Percentiles rank a stretch among this genome's conserved stretches.
Evolutionary conservation across 257 asterid species (phyloP).

Genomic region (Nicotiana benthamiana): DNA sequence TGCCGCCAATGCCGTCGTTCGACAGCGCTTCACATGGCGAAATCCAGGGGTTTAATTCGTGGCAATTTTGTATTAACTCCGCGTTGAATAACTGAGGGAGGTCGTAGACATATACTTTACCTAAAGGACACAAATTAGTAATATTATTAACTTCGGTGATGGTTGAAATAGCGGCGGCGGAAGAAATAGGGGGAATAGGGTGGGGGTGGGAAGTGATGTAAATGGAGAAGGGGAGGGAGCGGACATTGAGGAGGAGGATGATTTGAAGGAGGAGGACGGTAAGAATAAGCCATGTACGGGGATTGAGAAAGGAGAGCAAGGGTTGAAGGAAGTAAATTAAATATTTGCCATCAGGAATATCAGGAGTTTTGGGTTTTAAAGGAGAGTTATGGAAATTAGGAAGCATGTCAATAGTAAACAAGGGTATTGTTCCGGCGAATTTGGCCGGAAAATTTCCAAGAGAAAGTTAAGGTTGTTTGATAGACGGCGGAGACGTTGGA

Average conservation of each 20-base stretch:
- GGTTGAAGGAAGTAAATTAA: not conserved
- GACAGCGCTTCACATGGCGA: slow-evolving; percentile 54
- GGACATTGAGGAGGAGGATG: slow-evolving; percentile 20
- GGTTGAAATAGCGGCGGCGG: not conserved
- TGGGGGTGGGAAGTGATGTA: not conserved
- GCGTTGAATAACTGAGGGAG: slow-evolving; percentile 49
- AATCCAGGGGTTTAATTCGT: slow-evolving; percentile 50
- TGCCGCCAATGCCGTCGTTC: slow-evolving; percentile 44
- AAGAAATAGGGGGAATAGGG: not conserved
- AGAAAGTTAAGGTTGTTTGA: not conserved
- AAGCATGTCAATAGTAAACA: slow-evolving; percentile 4
- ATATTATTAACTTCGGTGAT: not conserved
- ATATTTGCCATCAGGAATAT: slow-evolving; percentile 1
- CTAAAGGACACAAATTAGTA: not conserved
- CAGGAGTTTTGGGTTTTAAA: slow-evolving; percentile 1
- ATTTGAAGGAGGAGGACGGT: slow-evolving; percentile 22
- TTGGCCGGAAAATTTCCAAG: not conserved
- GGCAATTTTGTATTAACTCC: slow-evolving; percentile 35
- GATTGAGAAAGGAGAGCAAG: slow-evolving; percentile 5
- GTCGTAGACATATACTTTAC: slow-evolving; percentile 42
- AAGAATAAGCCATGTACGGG: slow-evolving; percentile 19
- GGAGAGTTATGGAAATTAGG: slow-evolving; percentile 10
- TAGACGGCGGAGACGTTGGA: not conserved
- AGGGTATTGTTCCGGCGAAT: not conserved
- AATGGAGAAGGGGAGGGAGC: slow-evolving; percentile 1